These are phyloP conservation scores for Colletotrichum sp. DNA, from an alignment of 2,329 filamentous ascomycete species.

Conservation along the genomic window DNA sequence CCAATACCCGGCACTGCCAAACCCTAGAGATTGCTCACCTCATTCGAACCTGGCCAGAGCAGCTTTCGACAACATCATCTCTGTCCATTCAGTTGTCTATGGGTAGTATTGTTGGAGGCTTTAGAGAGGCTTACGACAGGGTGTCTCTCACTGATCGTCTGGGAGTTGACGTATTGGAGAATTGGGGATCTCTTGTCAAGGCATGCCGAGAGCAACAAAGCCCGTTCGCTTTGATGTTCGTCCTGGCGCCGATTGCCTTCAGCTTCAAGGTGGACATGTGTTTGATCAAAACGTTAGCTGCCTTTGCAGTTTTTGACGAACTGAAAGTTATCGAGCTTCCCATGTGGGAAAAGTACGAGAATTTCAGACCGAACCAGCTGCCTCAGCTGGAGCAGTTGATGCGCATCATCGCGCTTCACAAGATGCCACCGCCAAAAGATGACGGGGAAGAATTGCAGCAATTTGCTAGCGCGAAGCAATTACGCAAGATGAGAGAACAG, in stretches of 20 bases:
- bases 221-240: constrained; percentile 46
- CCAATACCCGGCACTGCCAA: constrained; percentile 11
- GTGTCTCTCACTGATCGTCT: constrained; percentile 44
- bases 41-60: constrained; percentile 22
- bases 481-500: constrained; percentile 32
- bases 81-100: constrained; percentile 16
- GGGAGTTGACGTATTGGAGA: constrained; percentile 33
- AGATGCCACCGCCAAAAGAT: constrained; percentile 29
- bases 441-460: constrained; percentile 25
- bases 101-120: constrained; percentile 40
- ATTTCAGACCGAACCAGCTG: constrained; percentile 37
- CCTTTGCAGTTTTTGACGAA: constrained; percentile 44
- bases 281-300: constrained; percentile 45
- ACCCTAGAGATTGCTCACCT: constrained; percentile 23
- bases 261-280: constrained; percentile 38
- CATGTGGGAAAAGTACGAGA: constrained; percentile 32
- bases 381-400: constrained; percentile 35
- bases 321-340: constrained; percentile 43
- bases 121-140: constrained; percentile 29
- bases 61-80: constrained; percentile 12
- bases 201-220: constrained; percentile 34
- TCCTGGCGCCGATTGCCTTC: constrained; percentile 50
- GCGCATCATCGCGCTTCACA: constrained; percentile 34
- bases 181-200: constrained; percentile 49
- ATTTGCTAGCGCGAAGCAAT: constrained; percentile 32